Evolutionary conservation across 2,329 filamentous ascomycete genomes (phyloP).

Genomic region (Penicillium psychrosexuale): DNA sequence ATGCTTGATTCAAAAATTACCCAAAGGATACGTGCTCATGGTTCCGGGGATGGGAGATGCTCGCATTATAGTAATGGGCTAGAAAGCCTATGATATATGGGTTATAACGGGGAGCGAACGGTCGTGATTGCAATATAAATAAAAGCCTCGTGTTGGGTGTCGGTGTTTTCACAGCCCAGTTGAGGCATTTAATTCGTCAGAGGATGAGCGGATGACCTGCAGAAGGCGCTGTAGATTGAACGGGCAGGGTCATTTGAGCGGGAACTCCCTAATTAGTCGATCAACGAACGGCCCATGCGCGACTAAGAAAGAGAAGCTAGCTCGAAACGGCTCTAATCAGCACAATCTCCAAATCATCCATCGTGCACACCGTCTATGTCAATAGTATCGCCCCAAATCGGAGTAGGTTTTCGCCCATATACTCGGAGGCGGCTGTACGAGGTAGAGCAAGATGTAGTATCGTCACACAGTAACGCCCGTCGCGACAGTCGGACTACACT

Average conservation of each 20-base stretch:
- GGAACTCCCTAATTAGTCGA: conserved; percentile 20
- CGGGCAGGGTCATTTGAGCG: conserved; percentile 29
- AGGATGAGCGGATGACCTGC: conserved; percentile 25
- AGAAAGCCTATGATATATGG: neutral
- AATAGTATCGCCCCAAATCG: neutral
- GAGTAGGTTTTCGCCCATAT: conserved; percentile 10
- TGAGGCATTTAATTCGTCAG: neutral
- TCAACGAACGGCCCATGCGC: conserved; percentile 32
- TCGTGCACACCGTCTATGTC: neutral
- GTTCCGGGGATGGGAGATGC: neutral
- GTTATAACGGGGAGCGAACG: conserved; percentile 5
- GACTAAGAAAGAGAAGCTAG: conserved; percentile 1
- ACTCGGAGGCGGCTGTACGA: conserved; percentile 17
- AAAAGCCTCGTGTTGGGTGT: conserved; percentile 8
- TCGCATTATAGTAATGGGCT: neutral
- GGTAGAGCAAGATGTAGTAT: conserved; percentile 14
- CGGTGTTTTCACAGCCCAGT: conserved; percentile 1
- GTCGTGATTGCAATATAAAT: conserved; percentile 17
- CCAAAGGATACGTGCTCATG: neutral
- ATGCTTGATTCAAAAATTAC: neutral
- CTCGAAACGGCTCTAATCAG: neutral
- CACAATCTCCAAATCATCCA: conserved; percentile 2
- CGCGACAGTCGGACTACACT: neutral
- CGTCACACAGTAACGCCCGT: conserved; percentile 13
- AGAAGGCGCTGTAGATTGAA: conserved; percentile 1